These are phyloP conservation scores for Gaeumannomyces tritici DNA, from an alignment of 2,329 filamentous ascomycete genomes.

Conservation along the genomic window DNA sequence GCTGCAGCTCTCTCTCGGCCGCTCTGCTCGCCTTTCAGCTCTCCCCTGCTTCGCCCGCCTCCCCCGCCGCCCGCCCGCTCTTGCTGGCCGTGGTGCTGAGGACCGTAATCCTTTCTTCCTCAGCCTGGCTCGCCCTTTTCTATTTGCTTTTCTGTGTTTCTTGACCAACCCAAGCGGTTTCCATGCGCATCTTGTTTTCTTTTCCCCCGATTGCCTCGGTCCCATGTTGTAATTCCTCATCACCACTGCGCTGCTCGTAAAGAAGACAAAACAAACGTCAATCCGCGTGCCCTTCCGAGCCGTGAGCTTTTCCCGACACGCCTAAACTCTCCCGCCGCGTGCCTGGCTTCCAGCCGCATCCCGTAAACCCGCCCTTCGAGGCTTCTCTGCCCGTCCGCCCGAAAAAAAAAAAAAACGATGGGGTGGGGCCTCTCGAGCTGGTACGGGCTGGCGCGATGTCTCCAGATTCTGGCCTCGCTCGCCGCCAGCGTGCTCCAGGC, in stretches of 20 bases:
- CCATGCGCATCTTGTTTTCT: neutral
- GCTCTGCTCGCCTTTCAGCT: neutral
- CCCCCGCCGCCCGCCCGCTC: no score
- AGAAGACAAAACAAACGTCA: no score
- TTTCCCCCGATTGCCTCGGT: neutral
- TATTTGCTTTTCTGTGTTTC: neutral
- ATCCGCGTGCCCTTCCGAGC: neutral
- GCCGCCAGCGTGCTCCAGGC: conserved; percentile 22
- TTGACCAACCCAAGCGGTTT: neutral
- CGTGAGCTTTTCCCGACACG: neutral
- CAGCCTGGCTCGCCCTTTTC: no score
- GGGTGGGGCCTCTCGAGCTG: conserved; percentile 22
- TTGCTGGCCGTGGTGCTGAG: no score
- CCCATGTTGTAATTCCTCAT: neutral
- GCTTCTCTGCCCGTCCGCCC: no score
- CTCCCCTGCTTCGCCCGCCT: neutral
- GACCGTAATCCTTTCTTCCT: no score
- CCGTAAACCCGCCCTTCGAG: neutral
- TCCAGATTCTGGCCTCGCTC: conserved; percentile 21
- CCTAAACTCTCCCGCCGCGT: no score
- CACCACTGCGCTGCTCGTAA: no score
- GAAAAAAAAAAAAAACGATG: no score
- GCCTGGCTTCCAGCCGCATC: no score
- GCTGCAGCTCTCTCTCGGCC: neutral
- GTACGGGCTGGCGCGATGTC: conserved; percentile 19